Evolutionary conservation across 2,329 filamentous ascomycete species (phyloP), one percentile per base, ranked within the genome.

Genomic region (Colletotrichum lindemuthianum): DNA sequence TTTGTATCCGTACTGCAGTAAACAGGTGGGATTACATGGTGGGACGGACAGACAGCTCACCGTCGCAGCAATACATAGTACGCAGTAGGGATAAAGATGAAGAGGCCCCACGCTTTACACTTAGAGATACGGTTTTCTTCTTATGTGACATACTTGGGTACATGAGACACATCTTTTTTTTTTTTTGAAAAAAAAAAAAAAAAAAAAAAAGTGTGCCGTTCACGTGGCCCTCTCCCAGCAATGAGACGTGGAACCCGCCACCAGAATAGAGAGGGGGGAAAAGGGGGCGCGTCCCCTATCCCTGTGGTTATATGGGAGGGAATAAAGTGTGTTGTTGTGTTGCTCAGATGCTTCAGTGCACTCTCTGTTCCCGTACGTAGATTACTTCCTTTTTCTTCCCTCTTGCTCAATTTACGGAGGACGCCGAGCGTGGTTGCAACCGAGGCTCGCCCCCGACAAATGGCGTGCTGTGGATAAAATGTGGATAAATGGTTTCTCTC

Each of bases 371-470:
- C 39, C 39, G 39, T 39, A 37, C 15, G 36, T 24, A 34, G 15
- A 15, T 15, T 34, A 24, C 16, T 41, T 10, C n/a, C 4, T 53
- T 12, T 53, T 24, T 24, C 24, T 24, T 24, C 5, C 24, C 24
- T 24, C 24, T 24, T 24, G 24, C 5, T 24, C 5, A 45, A 16
- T 40, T 40, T 40, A 57, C 54, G 54, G 44, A 57, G 34, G 44
- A 57, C 54, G 47, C 54, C 54, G 54, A 57, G 47, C 54, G 48
- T 36, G 54, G 54, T 57, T 40, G 44, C 34, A 57, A 48, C 54
- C 44, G 47, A 58, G 45, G 11, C 2, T 9, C 12, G 32, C n/a
- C 24, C 24, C 24, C 50, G 44, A 58, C 45, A 50, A 58, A 50
- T 58, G 55, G 37, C 34, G 43, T 58, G 41, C 36, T 15, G 13